Base-by-base conservation (phyloP, 805 yeast genomes). In the Phaffomyces thermotolerans region DNA sequence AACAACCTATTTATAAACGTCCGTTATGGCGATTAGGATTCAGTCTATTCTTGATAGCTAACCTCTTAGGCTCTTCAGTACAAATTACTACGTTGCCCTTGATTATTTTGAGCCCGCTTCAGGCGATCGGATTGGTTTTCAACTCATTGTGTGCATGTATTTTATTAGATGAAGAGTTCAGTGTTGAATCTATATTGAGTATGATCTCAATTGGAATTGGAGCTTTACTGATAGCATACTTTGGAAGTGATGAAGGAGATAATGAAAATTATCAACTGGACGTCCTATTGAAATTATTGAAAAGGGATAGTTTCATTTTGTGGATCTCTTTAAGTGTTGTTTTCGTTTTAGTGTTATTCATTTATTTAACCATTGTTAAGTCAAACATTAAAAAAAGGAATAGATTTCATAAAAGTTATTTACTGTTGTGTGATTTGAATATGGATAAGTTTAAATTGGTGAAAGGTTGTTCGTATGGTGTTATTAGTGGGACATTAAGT, bases 41-140 rank as follows among this genome's bases (percentile, higher is more conserved):
- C 44, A 49, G 71, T 5, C 62, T 89, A 36, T 88, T 89, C 58
- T 71, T 89, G 23, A 56, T 75, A 5, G 79, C 95, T 34, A 89
- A 88, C 53, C 65, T 89, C 2, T 65, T 87, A 34, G 96, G 96
- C 2, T 82, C 93, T 2, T 69, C 84, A 17, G 82, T 88, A 24
- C 96, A 89, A 63, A 78, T 89, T 33, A 77, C 93, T 1, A 83
- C 95, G 3, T 67, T 88, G 35, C 96, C 96, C 1, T 66, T 89
- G 47, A 81, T 87, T 36, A 73, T 89, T 3, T 62, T 88, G 45
- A 80, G 89, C 22, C 95, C 96, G 0, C 64, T 88, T 43, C 96
- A 88, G 59, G 87, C 95, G 23, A 78, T 82, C 22, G 95, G 96
- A 0, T 69, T 89, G n/a, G 89, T 88, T 3, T 88, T 89, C 69